Percentiles rank a stretch among this genome's conserved stretches.
Evolutionary conservation across 2,329 filamentous ascomycete genomes (phyloP).

Genomic region (Alternaria triticimaculans): DNA sequence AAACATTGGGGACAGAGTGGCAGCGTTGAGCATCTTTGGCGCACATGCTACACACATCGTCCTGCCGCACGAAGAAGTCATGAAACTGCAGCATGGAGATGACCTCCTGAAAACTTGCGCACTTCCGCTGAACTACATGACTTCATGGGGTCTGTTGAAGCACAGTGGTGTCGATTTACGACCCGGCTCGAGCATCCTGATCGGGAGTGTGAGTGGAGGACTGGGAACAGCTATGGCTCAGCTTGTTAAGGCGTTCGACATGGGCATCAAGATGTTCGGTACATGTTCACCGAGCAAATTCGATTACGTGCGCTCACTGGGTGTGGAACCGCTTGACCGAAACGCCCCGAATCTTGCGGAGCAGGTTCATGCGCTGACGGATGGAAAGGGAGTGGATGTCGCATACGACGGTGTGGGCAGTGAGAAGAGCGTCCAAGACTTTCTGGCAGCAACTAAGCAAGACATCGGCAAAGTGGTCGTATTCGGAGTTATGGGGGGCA

Average conservation of each 20-base stretch:
- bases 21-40: constrained; percentile 4
- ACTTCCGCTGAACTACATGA: constrained; percentile 18
- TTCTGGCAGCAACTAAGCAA: constrained; percentile 7
- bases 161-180: constrained; percentile 10
- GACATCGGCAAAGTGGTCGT: constrained; percentile 11
- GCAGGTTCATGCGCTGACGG: constrained; percentile 7
- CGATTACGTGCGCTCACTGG: constrained; percentile 15
- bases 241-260: constrained; percentile 9
- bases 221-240: constrained; percentile 16
- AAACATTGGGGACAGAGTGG: constrained; percentile 6
- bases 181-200: constrained; percentile 13
- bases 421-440: constrained; percentile 9
- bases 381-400: constrained; percentile 15
- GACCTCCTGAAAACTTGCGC: constrained; percentile 11
- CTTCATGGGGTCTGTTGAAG: constrained; percentile 16
- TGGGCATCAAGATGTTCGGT: constrained; percentile 15
- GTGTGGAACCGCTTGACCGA: constrained; percentile 15
- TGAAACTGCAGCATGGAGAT: not conserved
- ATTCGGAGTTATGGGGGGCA: constrained; percentile 13
- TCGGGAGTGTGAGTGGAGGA: constrained; percentile 15
- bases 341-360: constrained; percentile 10
- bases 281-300: constrained; percentile 13
- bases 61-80: constrained; percentile 5
- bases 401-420: constrained; percentile 13
- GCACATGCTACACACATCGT: constrained; percentile 16